Base-by-base conservation (phyloP, 148 eudicot species). In the Silene latifolia region DNA sequence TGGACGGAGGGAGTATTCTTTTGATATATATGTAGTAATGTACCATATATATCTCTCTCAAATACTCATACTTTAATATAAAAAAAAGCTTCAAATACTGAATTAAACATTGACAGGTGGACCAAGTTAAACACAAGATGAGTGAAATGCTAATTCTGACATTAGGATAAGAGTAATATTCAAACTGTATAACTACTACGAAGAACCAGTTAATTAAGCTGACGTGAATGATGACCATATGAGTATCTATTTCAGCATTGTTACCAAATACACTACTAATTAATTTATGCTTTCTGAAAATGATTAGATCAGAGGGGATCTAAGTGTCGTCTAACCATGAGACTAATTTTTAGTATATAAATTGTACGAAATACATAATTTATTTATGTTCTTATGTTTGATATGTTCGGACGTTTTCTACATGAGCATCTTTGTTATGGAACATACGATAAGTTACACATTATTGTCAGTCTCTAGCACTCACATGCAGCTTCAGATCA, bases 391-490 rank as follows among this genome's bases (percentile, higher is more conserved):
- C 15, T 35, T 53, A 27, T 70, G 78, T 80, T 70, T 74, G 25
- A 74, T 80, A 75, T 25, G 66, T 71, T 70, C 7, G 62, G 66
- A 17, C 70, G 32, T 35, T 51, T 75, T 75, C 65, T 63, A 23
- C 7, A 14, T 70, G 23, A 44, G 82, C 35, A 80, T 80, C 78
- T 62, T 25, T 23, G 63, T 60, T 62, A 61, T 73, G 77, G 75
- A 79, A 46, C 53, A 44, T 46, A 13, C 61, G 47, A 42, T 68
- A 61, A 70, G 53, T 67, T 74, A 46, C 25, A 67, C n/a, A n/a
- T n/a, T 27, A 20, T 46, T 73, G 68, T 63, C 66, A 53, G 64
- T 54, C 18, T 57, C 21, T 25, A 19, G 20, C 60, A 3, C n/a
- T 71, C 77, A 79, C 77, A 79, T 79, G 81, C 72, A 48, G 14